Base-by-base conservation (phyloP, 129 eudicot genomes). In the Calendula officinalis region DNA sequence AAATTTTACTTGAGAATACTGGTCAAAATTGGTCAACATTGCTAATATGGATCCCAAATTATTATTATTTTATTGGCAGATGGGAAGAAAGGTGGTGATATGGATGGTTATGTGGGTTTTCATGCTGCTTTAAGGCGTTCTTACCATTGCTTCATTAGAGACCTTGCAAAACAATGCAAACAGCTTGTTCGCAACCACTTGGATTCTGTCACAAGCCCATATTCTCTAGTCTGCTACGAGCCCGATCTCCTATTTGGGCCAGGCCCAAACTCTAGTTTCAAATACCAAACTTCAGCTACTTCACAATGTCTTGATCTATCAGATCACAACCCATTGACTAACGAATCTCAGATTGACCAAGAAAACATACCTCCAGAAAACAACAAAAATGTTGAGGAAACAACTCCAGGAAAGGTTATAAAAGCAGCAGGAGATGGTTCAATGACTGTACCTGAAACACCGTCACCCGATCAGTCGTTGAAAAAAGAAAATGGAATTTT, bases 161-260 rank as follows among this genome's bases (percentile, higher is more conserved):
- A 92, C 79, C 91, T 92, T 15, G 72, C 89, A 35, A 85, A 77
- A 70, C 85, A 92, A 56, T 88, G 98, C 82, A 88, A 92, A 56
- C 79, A 92, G 73, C 87, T 92, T 5, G 91, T 92, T 52, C 78
- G 95, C 3, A 91, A 92, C 75, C 98, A 92, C 67, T 89, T 92
- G 72, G 98, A 92, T 83, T 85, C 98, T 12, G 96, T 88, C 12
- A 92, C 98, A 16, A 92, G 98, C 71, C 95, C 96, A 15, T 92
- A 88, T 64, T 92, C 96, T 52, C 91, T 64, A 64, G 95, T 86
- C 11, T 92, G 96, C 71, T 88, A 88, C 16, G 96, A 81, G 67
- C 81, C 27, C 44, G 89, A 88, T 30, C 34, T 66, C 52, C 33
- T 49, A 16, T 43, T 64, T 32, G 77, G 78, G 56, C 54, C 80